Evolutionary conservation across 345 rosid species (phyloP), one percentile per base, ranked within the genome.

Genomic region (Citrus mangshanensis): DNA sequence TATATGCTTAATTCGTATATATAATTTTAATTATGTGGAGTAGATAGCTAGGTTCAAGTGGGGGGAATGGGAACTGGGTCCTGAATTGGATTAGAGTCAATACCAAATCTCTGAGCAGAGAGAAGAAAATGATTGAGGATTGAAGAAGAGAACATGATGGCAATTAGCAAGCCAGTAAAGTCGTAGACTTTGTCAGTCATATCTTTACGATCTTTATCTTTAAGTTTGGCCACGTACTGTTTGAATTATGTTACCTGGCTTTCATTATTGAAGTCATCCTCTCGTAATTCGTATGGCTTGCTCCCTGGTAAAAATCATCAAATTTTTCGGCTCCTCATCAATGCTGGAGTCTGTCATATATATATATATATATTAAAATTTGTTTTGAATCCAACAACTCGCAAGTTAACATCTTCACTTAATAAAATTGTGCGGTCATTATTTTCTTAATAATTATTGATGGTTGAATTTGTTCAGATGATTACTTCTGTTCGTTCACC

Each of bases 81-180:
- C 68, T 70, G 22, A 5, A 68, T 27, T 12, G 24, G 19, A 18
- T 32, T n/a, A 55, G 62, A 62, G 78, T 82, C 86, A 54, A 68
- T 21, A 67, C 82, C 82, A 72, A 78, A 83, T 80, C 81, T 79
- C 83, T 81, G 81, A 30, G 68, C 73, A 71, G 21, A 34, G 32
- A 22, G 37, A 34, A 74, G 78, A 55, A 81, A 40, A 49, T 24
- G 55, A 59, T 7, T 7, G 63, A 35, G 69, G 30, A 22, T 54
- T 4, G 18, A 3, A 12, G 51, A 46, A 46, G 51, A 46, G 51
- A 46, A 46, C 14, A 46, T 46, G 16, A 13, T 46, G 13, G 18
- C 51, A 13, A 46, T 13, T 21, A 30, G 66, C 35, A 72, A 55
- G 80, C 42, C 68, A 34, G 32, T 12, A 49, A 77, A 60, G 81